These are phyloP conservation scores for Neurospora sp. DNA, from an alignment of 495 filamentous ascomycete genomes.

Conservation along the genomic window DNA sequence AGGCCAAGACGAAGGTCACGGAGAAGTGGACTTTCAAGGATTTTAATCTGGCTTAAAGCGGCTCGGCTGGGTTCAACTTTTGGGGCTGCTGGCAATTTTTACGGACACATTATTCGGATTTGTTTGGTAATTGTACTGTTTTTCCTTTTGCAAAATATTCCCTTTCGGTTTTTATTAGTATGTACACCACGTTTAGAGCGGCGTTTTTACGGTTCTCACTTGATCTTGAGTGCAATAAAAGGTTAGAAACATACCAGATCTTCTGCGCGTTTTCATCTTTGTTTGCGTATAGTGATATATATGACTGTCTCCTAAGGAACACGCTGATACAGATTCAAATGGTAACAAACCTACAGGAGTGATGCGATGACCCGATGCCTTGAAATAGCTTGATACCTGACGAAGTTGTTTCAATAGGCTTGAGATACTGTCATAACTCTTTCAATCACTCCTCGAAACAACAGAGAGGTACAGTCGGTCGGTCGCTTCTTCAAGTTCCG, in stretches of 20 bases:
- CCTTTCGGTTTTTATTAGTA: background rate
- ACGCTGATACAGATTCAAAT: no score
- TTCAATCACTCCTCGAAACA: no score
- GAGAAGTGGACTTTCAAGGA: conserved; percentile 98
- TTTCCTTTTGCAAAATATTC: background rate
- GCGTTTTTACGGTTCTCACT: background rate
- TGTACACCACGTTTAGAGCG: background rate
- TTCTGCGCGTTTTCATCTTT: background rate
- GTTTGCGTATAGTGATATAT: no score
- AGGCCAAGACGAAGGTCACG: conserved; percentile 64
- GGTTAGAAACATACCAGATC: background rate
- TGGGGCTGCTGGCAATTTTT: background rate
- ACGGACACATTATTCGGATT: background rate
- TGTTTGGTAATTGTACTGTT: background rate
- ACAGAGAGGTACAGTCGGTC: no score
- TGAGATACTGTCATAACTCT: no score
- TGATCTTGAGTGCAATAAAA: background rate
- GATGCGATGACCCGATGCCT: no score
- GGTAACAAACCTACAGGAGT: no score
- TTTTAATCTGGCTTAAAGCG: conserved; percentile 33
- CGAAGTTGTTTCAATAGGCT: no score
- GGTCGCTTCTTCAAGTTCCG: no score
- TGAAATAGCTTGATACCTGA: no score
- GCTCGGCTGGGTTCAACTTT: background rate
- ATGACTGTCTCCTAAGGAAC: no score